A percentile compares a stretch with the other conserved stretches of the same genome.
Evolutionary conservation across 768 basidiomycete species (phyloP).

Genomic region (Lepiota venenata): DNA sequence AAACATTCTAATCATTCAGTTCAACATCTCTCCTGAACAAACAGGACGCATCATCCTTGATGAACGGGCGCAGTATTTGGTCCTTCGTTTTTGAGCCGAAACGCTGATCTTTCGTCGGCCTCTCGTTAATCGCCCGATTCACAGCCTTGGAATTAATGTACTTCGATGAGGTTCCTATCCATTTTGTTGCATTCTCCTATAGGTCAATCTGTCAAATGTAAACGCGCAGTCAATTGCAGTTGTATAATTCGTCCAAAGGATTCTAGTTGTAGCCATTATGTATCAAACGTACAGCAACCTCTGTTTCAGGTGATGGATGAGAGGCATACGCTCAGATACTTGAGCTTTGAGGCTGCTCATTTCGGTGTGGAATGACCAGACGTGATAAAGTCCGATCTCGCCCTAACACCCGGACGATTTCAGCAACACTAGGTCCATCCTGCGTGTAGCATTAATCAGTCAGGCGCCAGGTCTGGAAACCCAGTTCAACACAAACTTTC

Average conservation of each 20-base stretch:
- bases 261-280: neutral
- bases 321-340: neutral
- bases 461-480: neutral
- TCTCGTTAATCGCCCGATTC: no score
- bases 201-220: neutral
- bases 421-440: slow-evolving; percentile 48
- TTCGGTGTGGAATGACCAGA: neutral
- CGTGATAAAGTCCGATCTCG: slow-evolving; percentile 32
- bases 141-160: no score
- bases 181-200: neutral
- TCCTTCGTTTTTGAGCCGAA: no score
- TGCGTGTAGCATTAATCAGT: slow-evolving; percentile 16
- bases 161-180: neutral
- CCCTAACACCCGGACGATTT: slow-evolving; percentile 42
- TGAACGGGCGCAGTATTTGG: no score
- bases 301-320: neutral
- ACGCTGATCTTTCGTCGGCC: no score
- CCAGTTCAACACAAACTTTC: slow-evolving; percentile 55
- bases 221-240: slow-evolving; percentile 1
- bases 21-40: no score
- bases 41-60: no score
- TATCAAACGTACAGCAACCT: neutral
- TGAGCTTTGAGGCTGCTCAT: neutral
- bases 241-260: neutral
- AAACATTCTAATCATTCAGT: slow-evolving; percentile 53